These are phyloP conservation scores for Trichoderma sp. DNA, from an alignment of 2,329 filamentous ascomycete species.

Conservation along the genomic window DNA sequence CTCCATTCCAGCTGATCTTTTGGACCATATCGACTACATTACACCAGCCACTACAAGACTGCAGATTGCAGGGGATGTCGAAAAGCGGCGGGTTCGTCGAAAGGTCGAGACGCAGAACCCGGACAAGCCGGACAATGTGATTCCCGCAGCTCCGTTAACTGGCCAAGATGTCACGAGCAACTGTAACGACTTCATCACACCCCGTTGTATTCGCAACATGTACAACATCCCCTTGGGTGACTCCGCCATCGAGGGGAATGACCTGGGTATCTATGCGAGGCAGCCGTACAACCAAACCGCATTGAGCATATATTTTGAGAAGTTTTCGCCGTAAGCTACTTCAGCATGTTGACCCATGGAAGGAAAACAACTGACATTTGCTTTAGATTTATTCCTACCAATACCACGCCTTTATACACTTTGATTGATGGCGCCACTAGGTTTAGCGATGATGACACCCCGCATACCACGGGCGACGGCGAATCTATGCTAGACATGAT, in stretches of 20 bases:
- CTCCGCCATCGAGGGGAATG: not conserved
- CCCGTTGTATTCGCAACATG: not conserved
- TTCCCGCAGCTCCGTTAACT: not conserved
- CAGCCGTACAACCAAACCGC: not conserved
- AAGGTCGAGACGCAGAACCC: not conserved
- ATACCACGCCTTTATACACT: not conserved
- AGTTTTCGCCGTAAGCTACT: not conserved
- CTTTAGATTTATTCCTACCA: not conserved
- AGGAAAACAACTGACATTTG: not conserved
- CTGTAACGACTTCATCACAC: not conserved
- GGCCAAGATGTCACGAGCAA: not conserved
- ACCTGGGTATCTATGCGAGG: not conserved
- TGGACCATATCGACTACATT: not conserved
- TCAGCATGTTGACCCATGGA: not conserved
- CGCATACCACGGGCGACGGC: not conserved
- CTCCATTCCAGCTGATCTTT: not conserved
- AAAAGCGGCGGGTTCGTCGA: not conserved
- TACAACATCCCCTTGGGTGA: not conserved
- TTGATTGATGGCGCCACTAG: not conserved
- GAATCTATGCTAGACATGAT: constrained; percentile 51
- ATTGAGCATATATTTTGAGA: not conserved
- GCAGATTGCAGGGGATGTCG: not conserved
- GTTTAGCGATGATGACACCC: not conserved
- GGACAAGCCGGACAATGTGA: not conserved
- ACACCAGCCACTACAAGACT: not conserved